phyloP scores from a whole-genome alignment of 2,329 filamentous ascomycete species.

The Penicillium sp. region DNA sequence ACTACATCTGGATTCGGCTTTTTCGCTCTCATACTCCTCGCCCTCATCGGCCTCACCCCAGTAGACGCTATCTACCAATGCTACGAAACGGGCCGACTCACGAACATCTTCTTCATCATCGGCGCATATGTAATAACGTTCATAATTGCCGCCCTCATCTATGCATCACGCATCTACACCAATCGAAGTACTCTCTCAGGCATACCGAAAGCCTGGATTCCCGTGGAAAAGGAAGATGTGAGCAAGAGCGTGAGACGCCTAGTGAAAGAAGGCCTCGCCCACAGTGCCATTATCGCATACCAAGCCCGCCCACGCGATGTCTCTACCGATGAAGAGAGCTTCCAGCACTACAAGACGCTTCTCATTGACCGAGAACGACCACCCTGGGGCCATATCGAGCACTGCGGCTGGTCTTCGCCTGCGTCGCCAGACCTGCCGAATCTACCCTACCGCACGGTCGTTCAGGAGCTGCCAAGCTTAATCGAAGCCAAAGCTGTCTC shows the following conservation, averaged over 20 bases:
- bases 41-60: slow-evolving; percentile 74
- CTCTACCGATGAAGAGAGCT: slow-evolving; percentile 38
- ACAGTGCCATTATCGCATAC: slow-evolving; percentile 78
- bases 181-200: slow-evolving; percentile 72
- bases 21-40: slow-evolving; percentile 68
- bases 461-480: slow-evolving; percentile 79
- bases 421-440: slow-evolving; percentile 68
- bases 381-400: slow-evolving; percentile 78
- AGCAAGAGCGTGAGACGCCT: slow-evolving; percentile 69
- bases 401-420: slow-evolving; percentile 85
- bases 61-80: slow-evolving; percentile 78
- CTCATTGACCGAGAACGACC: slow-evolving; percentile 45
- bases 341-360: slow-evolving; percentile 31
- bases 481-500: slow-evolving; percentile 93
- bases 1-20: slow-evolving; percentile 75
- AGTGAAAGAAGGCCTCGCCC: slow-evolving; percentile 66
- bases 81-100: slow-evolving; percentile 60
- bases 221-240: slow-evolving; percentile 80
- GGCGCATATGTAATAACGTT: slow-evolving; percentile 71
- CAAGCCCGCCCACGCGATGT: slow-evolving; percentile 67
- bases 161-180: slow-evolving; percentile 78
- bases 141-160: slow-evolving; percentile 68
- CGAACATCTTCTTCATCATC: slow-evolving; percentile 79
- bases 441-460: slow-evolving; percentile 76
- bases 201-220: slow-evolving; percentile 84